A percentile compares a stretch with the other conserved stretches of the same genome.
These are phyloP conservation scores for Termitomyces sp. DNA, from an alignment of 768 basidiomycete species.

Conservation along the genomic window DNA sequence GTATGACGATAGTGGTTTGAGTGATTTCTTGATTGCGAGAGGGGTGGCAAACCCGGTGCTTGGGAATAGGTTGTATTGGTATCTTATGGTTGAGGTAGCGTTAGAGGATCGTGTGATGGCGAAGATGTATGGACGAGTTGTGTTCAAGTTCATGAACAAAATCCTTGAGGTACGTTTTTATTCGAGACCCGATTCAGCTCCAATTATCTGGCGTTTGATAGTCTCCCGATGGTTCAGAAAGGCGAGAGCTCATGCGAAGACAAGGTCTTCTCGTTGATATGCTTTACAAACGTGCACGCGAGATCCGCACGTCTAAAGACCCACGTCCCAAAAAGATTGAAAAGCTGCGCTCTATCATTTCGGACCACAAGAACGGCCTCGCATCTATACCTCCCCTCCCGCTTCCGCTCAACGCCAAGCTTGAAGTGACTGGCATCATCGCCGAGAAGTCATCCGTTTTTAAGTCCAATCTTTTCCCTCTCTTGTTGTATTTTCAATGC, in stretches of 20 bases:
- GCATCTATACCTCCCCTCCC: slow-evolving; percentile 75
- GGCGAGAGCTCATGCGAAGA: slow-evolving; percentile 83
- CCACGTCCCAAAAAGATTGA: slow-evolving; percentile 97
- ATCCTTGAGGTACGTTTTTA: slow-evolving; percentile 67
- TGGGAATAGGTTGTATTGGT: slow-evolving; percentile 95
- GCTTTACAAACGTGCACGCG: slow-evolving; percentile 79
- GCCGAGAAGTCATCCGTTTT: slow-evolving; percentile 93
- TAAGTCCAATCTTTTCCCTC: slow-evolving; percentile 93
- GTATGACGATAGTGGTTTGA: slow-evolving; percentile 88
- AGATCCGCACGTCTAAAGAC: slow-evolving; percentile 87
- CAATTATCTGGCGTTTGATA: slow-evolving; percentile 19
- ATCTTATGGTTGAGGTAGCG: slow-evolving; percentile 94
- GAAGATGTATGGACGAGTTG: slow-evolving; percentile 91
- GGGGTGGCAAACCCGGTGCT: slow-evolving; percentile 80
- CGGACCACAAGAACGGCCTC: slow-evolving; percentile 84
- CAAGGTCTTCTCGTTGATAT: slow-evolving; percentile 88
- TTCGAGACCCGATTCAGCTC: background rate
- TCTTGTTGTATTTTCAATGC: slow-evolving; percentile 87
- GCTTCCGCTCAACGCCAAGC: slow-evolving; percentile 84
- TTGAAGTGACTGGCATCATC: slow-evolving; percentile 81
- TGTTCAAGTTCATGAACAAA: slow-evolving; percentile 85
- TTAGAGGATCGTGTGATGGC: slow-evolving; percentile 80
- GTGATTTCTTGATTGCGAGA: slow-evolving; percentile 85
- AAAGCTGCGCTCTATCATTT: slow-evolving; percentile 79
- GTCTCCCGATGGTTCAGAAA: slow-evolving; percentile 72